Evolutionary conservation across 805 yeast species (phyloP), one percentile per base, ranked within the genome.

Genomic region (Candida montana): DNA sequence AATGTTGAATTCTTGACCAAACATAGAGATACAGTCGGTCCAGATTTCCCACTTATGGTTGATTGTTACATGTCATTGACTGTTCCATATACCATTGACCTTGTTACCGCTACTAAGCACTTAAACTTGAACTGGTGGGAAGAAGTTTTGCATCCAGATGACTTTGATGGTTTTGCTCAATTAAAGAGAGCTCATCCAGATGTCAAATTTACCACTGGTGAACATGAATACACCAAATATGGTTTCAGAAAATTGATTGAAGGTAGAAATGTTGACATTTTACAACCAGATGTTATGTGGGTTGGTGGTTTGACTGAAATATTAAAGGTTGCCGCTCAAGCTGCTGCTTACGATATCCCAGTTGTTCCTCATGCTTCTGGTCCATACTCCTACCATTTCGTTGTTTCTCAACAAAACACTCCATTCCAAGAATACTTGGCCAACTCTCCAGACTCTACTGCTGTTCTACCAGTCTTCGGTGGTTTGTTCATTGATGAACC

Each of bases 341-440:
- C 76, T 21, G 74, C 74, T 36, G 75, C 76, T 16, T 72, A 72
- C 48, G 77, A 72, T 47, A 68, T 71, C 38, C 77, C 77, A 21
- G 74, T 72, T 35, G 77, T 72, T 41, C 75, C 75, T 28, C 77
- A 72, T 49, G 77, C 76, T 27, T 67, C 73, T n/a, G 76, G 77
- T 44, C 74, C 75, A 31, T 71, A 72, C 56, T 69, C 75, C 5
- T 71, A 72, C 55, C 76, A 71, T 52, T 71, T 71, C 48, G 75
- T 71, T 37, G 69, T 67, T 15, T 67, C 74, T 12, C 76, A 70
- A 49, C 63, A 63, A 46, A 71, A 72, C 53, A 70, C 77, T 24
- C 76, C 76, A 33, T 72, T 72, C 66, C 77, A 72, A 52, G 77
- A 71, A 53, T 72, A 72, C 46, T 57, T 72, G 38, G 72, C 74